Conservation (phyloP, 345 rosid species). For the Geranium rotundifolium region DNA sequence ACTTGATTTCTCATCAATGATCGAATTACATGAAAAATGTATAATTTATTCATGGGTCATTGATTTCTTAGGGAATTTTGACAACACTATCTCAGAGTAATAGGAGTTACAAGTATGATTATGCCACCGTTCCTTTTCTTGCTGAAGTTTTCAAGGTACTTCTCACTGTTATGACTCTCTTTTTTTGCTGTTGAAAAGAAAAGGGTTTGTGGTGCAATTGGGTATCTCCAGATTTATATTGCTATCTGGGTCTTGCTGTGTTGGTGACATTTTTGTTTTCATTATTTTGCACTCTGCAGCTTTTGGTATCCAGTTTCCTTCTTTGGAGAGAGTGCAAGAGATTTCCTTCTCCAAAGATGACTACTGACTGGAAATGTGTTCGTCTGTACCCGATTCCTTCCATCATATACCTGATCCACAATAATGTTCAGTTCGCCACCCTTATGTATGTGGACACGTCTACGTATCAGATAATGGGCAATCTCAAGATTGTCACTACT, state of each 20-base stretch:
- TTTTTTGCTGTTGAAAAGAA: no score
- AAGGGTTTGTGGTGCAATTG: neutral
- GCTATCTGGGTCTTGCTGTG: neutral
- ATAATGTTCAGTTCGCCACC: conserved; percentile 93
- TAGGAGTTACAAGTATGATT: conserved; percentile 78
- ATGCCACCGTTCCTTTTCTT: conserved; percentile 90
- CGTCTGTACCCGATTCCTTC: conserved; percentile 84
- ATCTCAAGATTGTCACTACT: conserved; percentile 92
- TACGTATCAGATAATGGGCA: conserved; percentile 96
- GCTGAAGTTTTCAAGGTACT: conserved; percentile 86
- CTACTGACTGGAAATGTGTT: conserved; percentile 77
- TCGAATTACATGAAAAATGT: no score
- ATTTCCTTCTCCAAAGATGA: conserved; percentile 50
- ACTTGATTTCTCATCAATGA: neutral
- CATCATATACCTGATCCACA: conserved; percentile 72
- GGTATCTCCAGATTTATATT: neutral
- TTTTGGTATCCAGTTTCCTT: conserved; percentile 62
- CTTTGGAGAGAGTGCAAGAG: conserved; percentile 57
- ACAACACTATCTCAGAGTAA: conserved; percentile 86
- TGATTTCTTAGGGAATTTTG: conserved; percentile 56
- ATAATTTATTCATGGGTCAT: neutral
- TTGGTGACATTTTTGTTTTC: neutral
- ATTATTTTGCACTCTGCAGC: conserved; percentile 27
- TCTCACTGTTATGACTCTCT: neutral
- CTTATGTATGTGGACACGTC: conserved; percentile 83